Conservation (phyloP, 257 asterid species). For the Thymus mandschuricus region DNA sequence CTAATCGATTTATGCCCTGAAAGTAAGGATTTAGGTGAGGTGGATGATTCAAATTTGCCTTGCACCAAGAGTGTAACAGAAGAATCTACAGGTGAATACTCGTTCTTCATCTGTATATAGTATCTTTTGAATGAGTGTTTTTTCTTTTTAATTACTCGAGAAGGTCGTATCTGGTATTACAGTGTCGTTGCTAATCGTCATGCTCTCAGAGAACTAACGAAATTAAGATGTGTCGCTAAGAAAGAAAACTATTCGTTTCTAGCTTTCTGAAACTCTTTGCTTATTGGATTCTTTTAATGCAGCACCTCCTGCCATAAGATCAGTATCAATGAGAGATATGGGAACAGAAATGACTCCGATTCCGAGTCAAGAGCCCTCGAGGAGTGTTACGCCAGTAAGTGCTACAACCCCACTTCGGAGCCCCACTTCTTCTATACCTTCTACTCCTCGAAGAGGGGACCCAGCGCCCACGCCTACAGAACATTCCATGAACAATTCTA, state of each 20-base stretch:
- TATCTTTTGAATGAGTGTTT: not conserved
- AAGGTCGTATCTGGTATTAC: no score
- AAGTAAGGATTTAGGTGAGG: slow-evolving; percentile 65
- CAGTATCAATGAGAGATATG: slow-evolving; percentile 98
- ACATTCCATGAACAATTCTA: slow-evolving; percentile 30
- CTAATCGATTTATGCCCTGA: slow-evolving; percentile 58
- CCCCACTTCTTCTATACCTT: slow-evolving; percentile 88
- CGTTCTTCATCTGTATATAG: not conserved
- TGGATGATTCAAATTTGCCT: slow-evolving; percentile 42
- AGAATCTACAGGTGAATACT: slow-evolving; percentile 66
- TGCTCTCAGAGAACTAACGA: not conserved
- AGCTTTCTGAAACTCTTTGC: not conserved
- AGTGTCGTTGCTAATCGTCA: not conserved
- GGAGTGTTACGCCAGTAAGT: slow-evolving; percentile 83
- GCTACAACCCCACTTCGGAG: slow-evolving; percentile 89
- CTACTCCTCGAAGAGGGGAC: slow-evolving; percentile 85
- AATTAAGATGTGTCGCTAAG: not conserved
- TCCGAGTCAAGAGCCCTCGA: slow-evolving; percentile 97
- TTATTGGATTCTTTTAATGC: slow-evolving; percentile 13
- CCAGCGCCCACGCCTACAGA: slow-evolving; percentile 68
- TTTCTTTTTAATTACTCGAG: not conserved
- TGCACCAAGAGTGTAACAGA: slow-evolving; percentile 58
- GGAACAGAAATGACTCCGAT: slow-evolving; percentile 99
- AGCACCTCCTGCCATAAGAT: slow-evolving; percentile 67
- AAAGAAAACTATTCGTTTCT: not conserved